phyloP scores from a whole-genome alignment of 805 yeast genomes.

The Metschnikowia dekortorum region DNA sequence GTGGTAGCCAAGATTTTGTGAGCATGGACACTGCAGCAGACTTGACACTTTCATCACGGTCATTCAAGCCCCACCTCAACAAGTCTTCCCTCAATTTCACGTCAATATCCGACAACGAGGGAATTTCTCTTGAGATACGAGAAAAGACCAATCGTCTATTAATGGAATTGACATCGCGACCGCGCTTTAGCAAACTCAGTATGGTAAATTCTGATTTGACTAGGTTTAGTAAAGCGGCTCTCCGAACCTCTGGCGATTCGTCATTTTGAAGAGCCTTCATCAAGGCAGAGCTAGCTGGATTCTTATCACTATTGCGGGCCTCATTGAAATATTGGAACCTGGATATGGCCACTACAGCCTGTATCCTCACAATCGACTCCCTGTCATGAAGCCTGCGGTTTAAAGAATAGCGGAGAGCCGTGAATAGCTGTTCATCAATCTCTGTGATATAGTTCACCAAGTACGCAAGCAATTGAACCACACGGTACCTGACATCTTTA shows the following conservation, averaged over 20 bases:
- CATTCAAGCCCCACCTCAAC: conserved; percentile 81
- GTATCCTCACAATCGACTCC: conserved; percentile 75
- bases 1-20: conserved; percentile 65
- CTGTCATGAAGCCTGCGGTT: conserved; percentile 65
- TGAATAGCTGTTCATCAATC: conserved; percentile 67
- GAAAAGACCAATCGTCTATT: conserved; percentile 74
- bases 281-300: conserved; percentile 24
- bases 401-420: conserved; percentile 56
- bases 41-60: conserved; percentile 72
- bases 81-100: conserved; percentile 62
- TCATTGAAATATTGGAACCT: conserved; percentile 55
- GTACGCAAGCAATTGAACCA: conserved; percentile 69
- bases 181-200: conserved; percentile 67
- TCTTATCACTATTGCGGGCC: conserved; percentile 19
- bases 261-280: conserved; percentile 65
- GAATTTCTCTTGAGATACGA: conserved; percentile 61
- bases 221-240: conserved; percentile 75
- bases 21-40: conserved; percentile 70
- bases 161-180: conserved; percentile 68
- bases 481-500: conserved; percentile 73
- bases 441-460: conserved; percentile 70
- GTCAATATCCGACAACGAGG: conserved; percentile 43
- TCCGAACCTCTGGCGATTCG: conserved; percentile 80
- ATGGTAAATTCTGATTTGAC: conserved; percentile 51
- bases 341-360: conserved; percentile 76